A percentile compares a stretch with the other conserved stretches of the same genome.
Conservation (phyloP, 495 filamentous ascomycete genomes). For the Xylona heveae region DNA sequence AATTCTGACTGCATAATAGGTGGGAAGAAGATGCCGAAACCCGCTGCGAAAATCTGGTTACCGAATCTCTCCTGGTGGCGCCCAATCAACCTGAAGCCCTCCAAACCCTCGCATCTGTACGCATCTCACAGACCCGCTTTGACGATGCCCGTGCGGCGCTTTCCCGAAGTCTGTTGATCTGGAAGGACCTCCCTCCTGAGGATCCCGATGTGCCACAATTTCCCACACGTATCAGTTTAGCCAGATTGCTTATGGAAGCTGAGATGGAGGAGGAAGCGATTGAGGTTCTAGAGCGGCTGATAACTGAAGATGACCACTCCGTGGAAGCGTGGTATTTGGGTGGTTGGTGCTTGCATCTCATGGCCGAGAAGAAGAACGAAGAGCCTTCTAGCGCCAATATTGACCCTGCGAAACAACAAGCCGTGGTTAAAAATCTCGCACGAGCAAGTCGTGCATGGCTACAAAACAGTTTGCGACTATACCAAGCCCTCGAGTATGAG, state of each 20-base stretch:
- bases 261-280: constrained; percentile 67
- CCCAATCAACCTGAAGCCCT: constrained; percentile 61
- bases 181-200: constrained; percentile 54
- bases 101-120: constrained; percentile 81
- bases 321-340: constrained; percentile 95
- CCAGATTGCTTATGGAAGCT: constrained; percentile 75
- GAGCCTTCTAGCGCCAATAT: too few relatives aligned
- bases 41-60: constrained; percentile 64
- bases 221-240: constrained; percentile 59
- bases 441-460: constrained; percentile 31
- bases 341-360: constrained; percentile 69
- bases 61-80: constrained; percentile 60
- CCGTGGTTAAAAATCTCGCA: constrained; percentile 10
- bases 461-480: constrained; percentile 26
- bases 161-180: constrained; percentile 48
- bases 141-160: constrained; percentile 67
- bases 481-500: constrained; percentile 24
- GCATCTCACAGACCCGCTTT: constrained; percentile 62
- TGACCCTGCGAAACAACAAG: not conserved
- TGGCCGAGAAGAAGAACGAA: constrained; percentile 36
- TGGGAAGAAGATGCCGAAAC: constrained; percentile 80
- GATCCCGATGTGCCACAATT: constrained; percentile 51
- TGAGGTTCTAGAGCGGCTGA: constrained; percentile 61
- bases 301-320: constrained; percentile 74
- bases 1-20: constrained; percentile 16